A percentile compares a stretch with the other conserved stretches of the same genome.
phyloP scores from a whole-genome alignment of 805 yeast genomes.

The Kodamaea laetipori region DNA sequence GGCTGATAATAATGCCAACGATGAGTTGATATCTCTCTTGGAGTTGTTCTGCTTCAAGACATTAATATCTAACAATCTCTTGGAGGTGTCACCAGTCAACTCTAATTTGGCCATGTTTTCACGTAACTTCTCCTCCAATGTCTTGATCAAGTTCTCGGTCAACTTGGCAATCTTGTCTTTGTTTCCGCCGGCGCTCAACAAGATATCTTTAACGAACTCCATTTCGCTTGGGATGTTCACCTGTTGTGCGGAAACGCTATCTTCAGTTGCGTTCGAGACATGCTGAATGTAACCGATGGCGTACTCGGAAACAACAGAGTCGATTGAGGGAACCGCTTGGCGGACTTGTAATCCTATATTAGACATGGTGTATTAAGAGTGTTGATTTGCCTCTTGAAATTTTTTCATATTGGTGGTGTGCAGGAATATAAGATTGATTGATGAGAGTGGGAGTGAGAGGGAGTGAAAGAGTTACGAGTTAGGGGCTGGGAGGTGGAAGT shows the following conservation, averaged over 20 bases:
- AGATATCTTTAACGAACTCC: constrained; percentile 60
- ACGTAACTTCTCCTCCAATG: constrained; percentile 52
- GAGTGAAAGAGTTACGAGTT: too few species aligned
- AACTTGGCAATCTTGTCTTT: constrained; percentile 54
- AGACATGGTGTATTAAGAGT: too few species aligned
- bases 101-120: constrained; percentile 74
- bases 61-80: constrained; percentile 79
- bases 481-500: too few species aligned
- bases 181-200: constrained; percentile 84
- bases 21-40: constrained; percentile 72
- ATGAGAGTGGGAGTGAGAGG: neutral
- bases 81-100: constrained; percentile 83
- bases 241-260: constrained; percentile 76
- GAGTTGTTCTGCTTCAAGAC: constrained; percentile 56
- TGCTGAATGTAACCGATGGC: constrained; percentile 90
- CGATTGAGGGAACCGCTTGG: constrained; percentile 83
- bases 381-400: constrained; percentile 5
- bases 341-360: constrained; percentile 62
- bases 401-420: neutral
- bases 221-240: constrained; percentile 70
- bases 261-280: constrained; percentile 74
- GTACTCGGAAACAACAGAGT: constrained; percentile 83
- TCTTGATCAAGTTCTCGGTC: constrained; percentile 47
- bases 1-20: constrained; percentile 76
- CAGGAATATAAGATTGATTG: neutral